Base-by-base conservation (phyloP, 306 rosid species). In the Alnus glutinosa region DNA sequence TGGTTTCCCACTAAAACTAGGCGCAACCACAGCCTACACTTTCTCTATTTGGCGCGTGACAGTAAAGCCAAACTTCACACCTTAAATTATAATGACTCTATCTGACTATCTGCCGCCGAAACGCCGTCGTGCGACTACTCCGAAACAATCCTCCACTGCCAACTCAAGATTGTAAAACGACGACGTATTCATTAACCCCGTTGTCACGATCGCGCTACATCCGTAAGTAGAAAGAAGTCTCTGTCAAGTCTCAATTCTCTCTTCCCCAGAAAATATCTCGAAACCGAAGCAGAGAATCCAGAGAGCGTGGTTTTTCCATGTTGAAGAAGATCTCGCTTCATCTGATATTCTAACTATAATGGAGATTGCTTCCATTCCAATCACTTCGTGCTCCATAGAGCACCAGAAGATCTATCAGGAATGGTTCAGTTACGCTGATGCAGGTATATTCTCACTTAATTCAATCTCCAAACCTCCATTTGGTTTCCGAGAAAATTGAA, bases 371-470 rank as follows among this genome's bases (percentile, higher is more conserved):
- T 75, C 97, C 23, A 74, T 79, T 61, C 86, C 93, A 52, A 55
- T 76, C 4, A 72, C 61, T 76, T 80, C 92, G 3, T 83, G 86
- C 80, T 90, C 93, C 55, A 87, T 85, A 78, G 98, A 90, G 67
- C 80, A 87, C 70, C 91, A 88, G 68, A 59, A 55, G 67, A 74
- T 90, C 77, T 95, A 91, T 28, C 89, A 76, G 79, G 93, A 91
- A 77, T 95, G 99, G 99, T 95, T 95, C 77, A 82, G 73, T 76
- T 86, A 51, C 81, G 99, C 92, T 14, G 99, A 95, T 90, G 75
- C 94, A 78, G 99, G 99, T 95, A 68, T 80, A 19, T 68, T 55
- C 48, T 46, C 4, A 51, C 18, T 32, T 10, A 62, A 4, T 62
- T 30, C 23, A 12, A 62, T 62, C 15, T 62, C 68, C 44, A 62